phyloP scores from a whole-genome alignment of 2,329 filamentous ascomycete species.

The Ophiocordyceps camponoti-floridani region DNA sequence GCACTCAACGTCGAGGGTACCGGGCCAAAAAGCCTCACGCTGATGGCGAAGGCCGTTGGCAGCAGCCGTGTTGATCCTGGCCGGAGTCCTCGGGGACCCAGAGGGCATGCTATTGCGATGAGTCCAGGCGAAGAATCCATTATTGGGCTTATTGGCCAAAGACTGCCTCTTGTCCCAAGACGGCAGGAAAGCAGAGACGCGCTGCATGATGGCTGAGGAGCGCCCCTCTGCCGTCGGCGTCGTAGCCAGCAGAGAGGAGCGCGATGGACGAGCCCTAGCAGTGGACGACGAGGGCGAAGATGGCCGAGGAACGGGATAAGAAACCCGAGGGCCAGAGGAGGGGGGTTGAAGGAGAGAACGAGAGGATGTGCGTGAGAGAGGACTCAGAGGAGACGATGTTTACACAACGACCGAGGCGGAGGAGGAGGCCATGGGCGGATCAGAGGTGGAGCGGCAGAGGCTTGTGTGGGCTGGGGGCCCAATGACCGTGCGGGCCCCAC shows the following conservation, averaged over 20 bases:
- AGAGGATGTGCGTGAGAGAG: neutral
- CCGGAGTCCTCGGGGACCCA: conserved; percentile 2
- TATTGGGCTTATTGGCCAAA: conserved; percentile 8
- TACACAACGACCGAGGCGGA: neutral
- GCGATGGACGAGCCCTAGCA: neutral
- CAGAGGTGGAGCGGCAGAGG: neutral
- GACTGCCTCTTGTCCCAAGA: conserved; percentile 26
- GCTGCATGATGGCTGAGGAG: conserved; percentile 19
- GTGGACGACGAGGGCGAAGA: conserved; percentile 4
- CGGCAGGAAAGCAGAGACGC: conserved; percentile 23
- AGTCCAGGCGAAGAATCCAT: conserved; percentile 24
- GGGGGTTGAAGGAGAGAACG: neutral
- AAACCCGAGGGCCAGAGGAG: neutral
- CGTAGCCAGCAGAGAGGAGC: conserved; percentile 7
- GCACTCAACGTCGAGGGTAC: conserved; percentile 53
- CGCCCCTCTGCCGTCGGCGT: conserved; percentile 16
- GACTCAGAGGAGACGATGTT: neutral
- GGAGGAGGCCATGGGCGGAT: neutral
- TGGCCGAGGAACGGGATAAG: neutral
- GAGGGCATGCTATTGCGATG: conserved; percentile 25
- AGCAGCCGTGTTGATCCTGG: conserved; percentile 16
- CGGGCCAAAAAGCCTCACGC: conserved; percentile 65
- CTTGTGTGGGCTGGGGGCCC: neutral
- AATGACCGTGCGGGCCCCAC: neutral
- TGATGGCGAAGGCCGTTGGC: conserved; percentile 42